Evolutionary conservation across 805 yeast species (phyloP), one percentile per base, ranked within the genome.

Genomic region (Wickerhamomyces canadensis): DNA sequence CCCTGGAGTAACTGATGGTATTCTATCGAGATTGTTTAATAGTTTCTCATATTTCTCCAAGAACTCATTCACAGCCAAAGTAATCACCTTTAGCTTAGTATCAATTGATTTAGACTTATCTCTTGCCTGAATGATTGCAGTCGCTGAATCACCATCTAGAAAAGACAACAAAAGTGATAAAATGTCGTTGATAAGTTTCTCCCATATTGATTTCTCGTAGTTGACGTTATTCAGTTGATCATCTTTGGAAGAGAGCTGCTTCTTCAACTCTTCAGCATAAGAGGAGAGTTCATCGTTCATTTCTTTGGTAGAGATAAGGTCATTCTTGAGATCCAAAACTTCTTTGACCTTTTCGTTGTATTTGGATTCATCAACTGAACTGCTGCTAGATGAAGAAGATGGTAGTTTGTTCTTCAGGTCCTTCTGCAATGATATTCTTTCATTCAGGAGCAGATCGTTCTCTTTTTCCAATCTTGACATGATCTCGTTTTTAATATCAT

Each of bases 291-390:
- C 41, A 13, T 37, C 34, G 28, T 41, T 48, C 11, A 42, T 30
- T 3, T 38, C 35, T 33, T 55, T 52, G 0, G 53, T 47, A 4
- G 51, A 19, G 1, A 45, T 35, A 19, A 63, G 42, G 35, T 57
- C 55, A 16, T 50, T 43, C 27, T 57, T 52, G 33, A 61, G 35
- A 2, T 49, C 54, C 5, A 48, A 23, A 6, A 55, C 29, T 36
- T 61, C 56, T 19, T 52, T 45, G 11, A 43, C 32, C 30, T 49
- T 49, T 6, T 45, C 47, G 19, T 37, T 44, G 15, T 42, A 45
- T 19, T 42, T 47, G 8, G 35, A 22, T 26, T 35, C 40, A 11
- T 27, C 31, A 18, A 31, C 22, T 5, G 29, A 26, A 14, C 31
- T 38, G 6, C 24, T n/a, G 13, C 31, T 36, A 13, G 16, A 16